phyloP scores from a whole-genome alignment of 2,329 filamentous ascomycete species.

The Aspergillus neotritici region DNA sequence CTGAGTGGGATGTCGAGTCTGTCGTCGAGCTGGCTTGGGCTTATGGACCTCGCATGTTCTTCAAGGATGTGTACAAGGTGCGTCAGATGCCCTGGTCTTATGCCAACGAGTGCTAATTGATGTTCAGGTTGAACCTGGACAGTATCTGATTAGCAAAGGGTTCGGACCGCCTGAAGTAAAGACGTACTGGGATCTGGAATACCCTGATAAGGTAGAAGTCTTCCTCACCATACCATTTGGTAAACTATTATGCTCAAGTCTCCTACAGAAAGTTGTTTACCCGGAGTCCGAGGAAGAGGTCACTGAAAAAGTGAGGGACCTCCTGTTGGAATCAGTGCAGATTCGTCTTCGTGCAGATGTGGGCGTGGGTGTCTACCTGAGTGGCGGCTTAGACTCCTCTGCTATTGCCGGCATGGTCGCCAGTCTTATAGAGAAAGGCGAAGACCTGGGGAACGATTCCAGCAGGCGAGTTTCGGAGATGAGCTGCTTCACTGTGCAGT shows the following conservation, averaged over 20 bases:
- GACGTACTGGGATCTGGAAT: conserved; percentile 52
- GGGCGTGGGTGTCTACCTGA: conserved; percentile 52
- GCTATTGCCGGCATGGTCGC: conserved; percentile 53
- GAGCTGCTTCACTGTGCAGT: conserved; percentile 50
- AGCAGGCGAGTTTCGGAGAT: conserved; percentile 32
- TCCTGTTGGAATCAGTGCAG: conserved; percentile 49
- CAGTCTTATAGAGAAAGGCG: conserved; percentile 46
- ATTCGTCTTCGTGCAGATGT: conserved; percentile 54
- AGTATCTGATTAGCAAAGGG: conserved; percentile 39
- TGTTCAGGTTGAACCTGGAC: conserved; percentile 40
- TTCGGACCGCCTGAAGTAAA: conserved; percentile 36
- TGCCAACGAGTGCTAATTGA: background rate
- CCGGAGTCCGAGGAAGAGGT: conserved; percentile 47
- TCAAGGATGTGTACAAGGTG: conserved; percentile 46
- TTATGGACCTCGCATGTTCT: conserved; percentile 45
- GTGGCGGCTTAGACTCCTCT: conserved; percentile 55
- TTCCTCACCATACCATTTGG: too few species aligned
- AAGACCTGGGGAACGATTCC: conserved; percentile 43
- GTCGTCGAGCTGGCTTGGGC: conserved; percentile 43
- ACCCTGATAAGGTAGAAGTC: conserved; percentile 45
- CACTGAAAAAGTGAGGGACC: conserved; percentile 45
- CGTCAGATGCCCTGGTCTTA: background rate
- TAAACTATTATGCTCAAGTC: background rate
- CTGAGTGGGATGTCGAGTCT: conserved; percentile 49
- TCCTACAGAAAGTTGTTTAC: conserved; percentile 31